phyloP scores from a whole-genome alignment of 2,329 filamentous ascomycete species.

The Rachicladosporium sp. region DNA sequence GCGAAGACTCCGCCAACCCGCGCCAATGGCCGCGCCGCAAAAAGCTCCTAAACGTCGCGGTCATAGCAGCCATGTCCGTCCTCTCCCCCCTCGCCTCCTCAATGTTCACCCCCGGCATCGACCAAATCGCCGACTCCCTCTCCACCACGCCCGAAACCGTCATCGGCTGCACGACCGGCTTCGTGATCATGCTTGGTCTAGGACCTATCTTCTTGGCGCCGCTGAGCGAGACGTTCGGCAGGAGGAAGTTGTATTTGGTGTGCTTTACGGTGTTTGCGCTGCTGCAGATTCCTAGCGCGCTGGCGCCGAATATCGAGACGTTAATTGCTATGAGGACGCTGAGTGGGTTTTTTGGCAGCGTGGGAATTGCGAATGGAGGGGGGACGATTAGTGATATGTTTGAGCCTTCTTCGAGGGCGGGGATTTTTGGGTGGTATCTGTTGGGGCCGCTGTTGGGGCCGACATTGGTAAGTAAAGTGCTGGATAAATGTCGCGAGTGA shows the following conservation, averaged over 20 bases:
- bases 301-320: constrained; percentile 34
- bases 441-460: constrained; percentile 32
- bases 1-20: constrained; percentile 32
- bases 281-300: constrained; percentile 35
- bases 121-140: constrained; percentile 36
- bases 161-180: constrained; percentile 39
- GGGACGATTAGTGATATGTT: constrained; percentile 43
- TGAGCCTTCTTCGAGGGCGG: constrained; percentile 31
- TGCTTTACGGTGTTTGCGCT: constrained; percentile 35
- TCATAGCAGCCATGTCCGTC: constrained; percentile 40
- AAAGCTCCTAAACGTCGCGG: constrained; percentile 38
- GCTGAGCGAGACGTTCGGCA: constrained; percentile 35
- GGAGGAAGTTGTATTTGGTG: constrained; percentile 31
- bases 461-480: constrained; percentile 9
- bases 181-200: constrained; percentile 38
- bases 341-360: constrained; percentile 38
- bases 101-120: constrained; percentile 42
- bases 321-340: constrained; percentile 35
- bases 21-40: constrained; percentile 32
- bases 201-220: constrained; percentile 36
- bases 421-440: constrained; percentile 35
- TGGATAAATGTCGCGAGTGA: not conserved
- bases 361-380: constrained; percentile 40
- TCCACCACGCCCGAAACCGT: constrained; percentile 30
- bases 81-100: constrained; percentile 35